These are phyloP conservation scores for Alternaria sp. DNA, from an alignment of 2,329 filamentous ascomycete genomes.

Conservation along the genomic window DNA sequence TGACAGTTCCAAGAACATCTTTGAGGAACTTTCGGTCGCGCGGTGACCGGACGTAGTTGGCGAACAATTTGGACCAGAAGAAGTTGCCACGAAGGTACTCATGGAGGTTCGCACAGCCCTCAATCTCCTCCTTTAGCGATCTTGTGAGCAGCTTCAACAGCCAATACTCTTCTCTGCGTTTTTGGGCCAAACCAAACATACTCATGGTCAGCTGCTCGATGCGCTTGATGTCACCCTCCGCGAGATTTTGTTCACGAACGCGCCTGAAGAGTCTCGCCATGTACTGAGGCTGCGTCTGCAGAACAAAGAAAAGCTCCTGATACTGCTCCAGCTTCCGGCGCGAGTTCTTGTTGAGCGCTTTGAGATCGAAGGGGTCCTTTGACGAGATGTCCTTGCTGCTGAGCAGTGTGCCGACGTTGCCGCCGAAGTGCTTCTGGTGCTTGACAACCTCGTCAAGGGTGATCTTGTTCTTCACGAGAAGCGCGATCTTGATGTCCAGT, in stretches of 20 bases:
- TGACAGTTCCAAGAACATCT: conserved; percentile 81
- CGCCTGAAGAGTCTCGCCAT: conserved; percentile 86
- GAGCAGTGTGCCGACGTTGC: conserved; percentile 81
- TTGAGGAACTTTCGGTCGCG: conserved; percentile 91
- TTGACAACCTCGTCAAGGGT: conserved; percentile 96
- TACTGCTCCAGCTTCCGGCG: conserved; percentile 95
- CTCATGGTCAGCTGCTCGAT: conserved; percentile 96
- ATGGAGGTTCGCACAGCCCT: conserved; percentile 73
- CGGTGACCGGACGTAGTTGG: conserved; percentile 88
- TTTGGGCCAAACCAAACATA: conserved; percentile 95
- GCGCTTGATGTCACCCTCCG: conserved; percentile 91
- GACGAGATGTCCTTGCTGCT: conserved; percentile 89
- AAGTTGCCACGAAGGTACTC: conserved; percentile 90
- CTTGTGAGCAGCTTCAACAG: conserved; percentile 84
- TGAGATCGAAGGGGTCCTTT: conserved; percentile 92
- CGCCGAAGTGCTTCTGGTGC: conserved; percentile 95
- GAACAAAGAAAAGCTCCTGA: conserved; percentile 95
- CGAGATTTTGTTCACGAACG: conserved; percentile 79
- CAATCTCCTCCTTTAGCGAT: conserved; percentile 85
- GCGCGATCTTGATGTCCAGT: conserved; percentile 97
- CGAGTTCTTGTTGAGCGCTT: conserved; percentile 96
- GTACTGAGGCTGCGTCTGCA: conserved; percentile 96
- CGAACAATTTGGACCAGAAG: conserved; percentile 88
- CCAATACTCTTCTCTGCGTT: conserved; percentile 95
- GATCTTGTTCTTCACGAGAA: conserved; percentile 99